Evolutionary conservation across 1,284 basidiomycete genomes (phyloP), one percentile per base, ranked within the genome.

Genomic region (Binderoboletus segoi): DNA sequence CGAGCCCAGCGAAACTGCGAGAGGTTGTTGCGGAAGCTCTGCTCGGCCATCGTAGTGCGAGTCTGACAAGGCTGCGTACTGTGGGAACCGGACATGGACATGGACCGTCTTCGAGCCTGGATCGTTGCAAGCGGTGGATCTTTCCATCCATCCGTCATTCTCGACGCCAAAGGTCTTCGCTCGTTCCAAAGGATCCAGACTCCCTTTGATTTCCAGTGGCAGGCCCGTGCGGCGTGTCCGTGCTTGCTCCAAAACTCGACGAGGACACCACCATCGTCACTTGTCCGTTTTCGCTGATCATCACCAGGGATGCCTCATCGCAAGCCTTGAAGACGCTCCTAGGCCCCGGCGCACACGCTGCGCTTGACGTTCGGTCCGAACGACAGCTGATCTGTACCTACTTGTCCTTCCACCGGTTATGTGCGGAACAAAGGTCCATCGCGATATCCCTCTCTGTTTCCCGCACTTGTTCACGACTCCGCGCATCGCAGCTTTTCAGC

Each of bases 1-100:
- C 85, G 80, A 0, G 93, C 88, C 94, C 94, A 96, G 61, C 93
- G 84, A 65, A 96, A 96, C 59, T 92, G 89, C 1, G 86, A 86
- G 59, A 91, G 82, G 65, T 87, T 89, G 42, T 70, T 69, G 40
- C 86, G 80, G 70, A 91, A 91, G 64, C 67, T 80, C 66, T 88
- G 86, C 72, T 91, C 88, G 5, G 59, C 8, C 58, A 63, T 63
- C n/a, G 45, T 53, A 11, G 51, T 50, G 4, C n/a, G n/a, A n/a
- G n/a, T n/a, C n/a, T n/a, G 21, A 37, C 16, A 5, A 16, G 11
- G 8, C 35, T 16, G 35, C 11, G 16, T 38, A 8, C 18, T n/a
- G 37, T 8, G 37, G n/a, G 18, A n/a, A 32, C 7, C 30, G 30
- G n/a, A 20, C 18, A 8, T 38, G 35, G 11, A 10, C 8, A 37